Conservation (phyloP, 1,139 yeast species). For the Blastobotrys persicus region DNA sequence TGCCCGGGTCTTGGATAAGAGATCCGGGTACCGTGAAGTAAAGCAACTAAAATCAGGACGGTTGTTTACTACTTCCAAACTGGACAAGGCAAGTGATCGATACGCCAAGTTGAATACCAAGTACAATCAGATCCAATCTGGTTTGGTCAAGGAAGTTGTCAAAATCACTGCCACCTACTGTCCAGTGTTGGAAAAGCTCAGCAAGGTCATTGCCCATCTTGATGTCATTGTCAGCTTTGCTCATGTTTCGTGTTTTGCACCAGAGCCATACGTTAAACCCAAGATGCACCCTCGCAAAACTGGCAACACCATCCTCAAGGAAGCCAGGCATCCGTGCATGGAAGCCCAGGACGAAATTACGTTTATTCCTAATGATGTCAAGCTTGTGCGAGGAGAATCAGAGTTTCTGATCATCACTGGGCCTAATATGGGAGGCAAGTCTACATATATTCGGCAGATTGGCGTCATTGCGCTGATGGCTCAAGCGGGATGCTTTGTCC, state of each 20-base stretch:
- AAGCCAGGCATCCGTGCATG: constrained; percentile 89
- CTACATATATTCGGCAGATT: constrained; percentile 87
- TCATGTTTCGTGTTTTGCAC: constrained; percentile 79
- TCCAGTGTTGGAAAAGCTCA: constrained; percentile 67
- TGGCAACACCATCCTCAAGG: constrained; percentile 58
- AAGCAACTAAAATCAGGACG: constrained; percentile 95
- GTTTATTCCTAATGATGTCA: constrained; percentile 84
- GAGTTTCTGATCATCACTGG: constrained; percentile 89
- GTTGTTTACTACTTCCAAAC: constrained; percentile 70
- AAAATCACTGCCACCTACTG: constrained; percentile 76
- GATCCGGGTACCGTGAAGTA: constrained; percentile 62
- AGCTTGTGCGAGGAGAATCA: constrained; percentile 47
- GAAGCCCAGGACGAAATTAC: constrained; percentile 87
- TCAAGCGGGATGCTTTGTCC: constrained; percentile 91
- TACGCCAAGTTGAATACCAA: constrained; percentile 59
- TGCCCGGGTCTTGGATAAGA: constrained; percentile 70
- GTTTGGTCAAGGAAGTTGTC: constrained; percentile 78
- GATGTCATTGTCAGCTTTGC: constrained; percentile 88
- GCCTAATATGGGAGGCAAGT: constrained; percentile 98
- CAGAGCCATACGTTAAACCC: constrained; percentile 78
- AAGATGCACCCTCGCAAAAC: constrained; percentile 50
- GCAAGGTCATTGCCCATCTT: constrained; percentile 63
- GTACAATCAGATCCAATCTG: constrained; percentile 71
- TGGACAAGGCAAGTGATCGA: constrained; percentile 59
- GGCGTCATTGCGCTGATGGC: constrained; percentile 89